Evolutionary conservation across 2,329 filamentous ascomycete species (phyloP), one percentile per base, ranked within the genome.

Genomic region (Fusarium succisae): DNA sequence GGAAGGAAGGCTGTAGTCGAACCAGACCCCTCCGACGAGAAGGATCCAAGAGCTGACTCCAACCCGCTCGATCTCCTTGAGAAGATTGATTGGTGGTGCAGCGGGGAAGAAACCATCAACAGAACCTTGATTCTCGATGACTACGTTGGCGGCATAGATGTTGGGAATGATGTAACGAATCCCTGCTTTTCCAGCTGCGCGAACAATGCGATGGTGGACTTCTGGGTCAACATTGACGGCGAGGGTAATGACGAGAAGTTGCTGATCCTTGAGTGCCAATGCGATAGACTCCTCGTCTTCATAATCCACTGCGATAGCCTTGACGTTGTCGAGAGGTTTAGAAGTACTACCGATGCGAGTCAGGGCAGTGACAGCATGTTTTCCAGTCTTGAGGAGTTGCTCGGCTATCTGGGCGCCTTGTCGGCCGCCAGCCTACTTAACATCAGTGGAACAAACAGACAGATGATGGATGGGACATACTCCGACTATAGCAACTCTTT

Each of bases 211-310:
- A 66, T 69, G 73, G 39, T 86, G 83, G 5, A 80, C 78, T 55
- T 85, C 84, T 0, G 63, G 75, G 6, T 84, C 80, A 0, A 84
- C 85, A 1, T 54, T 57, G 8, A 79, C 76, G 8, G 80, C 70
- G 48, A 88, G 76, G 11, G 86, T 86, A 69, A 88, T 87, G 69
- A 87, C 82, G 1, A 88, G 79, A 15, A 83, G 83, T 11, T 91
- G 83, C 63, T 90, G 87, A 59, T 82, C 87, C 26, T 80, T 70
- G 1, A 91, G 84, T 6, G 87, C 87, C 1, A 76, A 74, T 6
- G 86, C 80, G 18, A 91, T 71, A 2, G 84, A 80, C 0, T 74
- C 55, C 8, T 80, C 76, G 45, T 85, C 78, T 32, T 80, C 77
- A 66, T 87, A 87, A 68, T 86, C 79, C 22, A 89, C 80, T 11